These are phyloP conservation scores for Penicillium waksmanii DNA, from an alignment of 495 filamentous ascomycete genomes.

Conservation along the genomic window DNA sequence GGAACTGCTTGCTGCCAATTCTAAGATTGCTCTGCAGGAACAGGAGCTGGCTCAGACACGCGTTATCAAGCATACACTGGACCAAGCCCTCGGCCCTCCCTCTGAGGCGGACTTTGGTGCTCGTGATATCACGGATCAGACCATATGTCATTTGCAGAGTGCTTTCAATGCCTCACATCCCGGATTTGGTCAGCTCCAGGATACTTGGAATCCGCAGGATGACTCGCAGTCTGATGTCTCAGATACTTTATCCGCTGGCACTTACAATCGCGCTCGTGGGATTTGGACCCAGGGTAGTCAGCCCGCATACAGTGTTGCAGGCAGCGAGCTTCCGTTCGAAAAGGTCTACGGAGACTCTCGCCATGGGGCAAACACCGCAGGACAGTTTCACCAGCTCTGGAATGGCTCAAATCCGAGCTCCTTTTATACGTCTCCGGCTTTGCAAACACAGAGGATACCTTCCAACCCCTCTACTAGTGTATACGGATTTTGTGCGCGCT, in stretches of 20 bases:
- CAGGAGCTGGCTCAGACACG: conserved; percentile 82
- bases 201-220: conserved; percentile 66
- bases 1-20: conserved; percentile 78
- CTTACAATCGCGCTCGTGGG: conserved; percentile 62
- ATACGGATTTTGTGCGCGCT: conserved; percentile 35
- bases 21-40: conserved; percentile 79
- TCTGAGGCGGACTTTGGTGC: conserved; percentile 57
- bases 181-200: conserved; percentile 55
- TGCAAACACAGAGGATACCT: conserved; percentile 43
- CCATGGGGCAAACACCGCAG: conserved; percentile 24
- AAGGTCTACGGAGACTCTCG: conserved; percentile 34
- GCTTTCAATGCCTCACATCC: conserved; percentile 57
- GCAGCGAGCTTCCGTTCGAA: conserved; percentile 32
- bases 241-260: conserved; percentile 62
- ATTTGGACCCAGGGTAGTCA: conserved; percentile 60
- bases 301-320: conserved; percentile 28
- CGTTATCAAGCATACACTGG: conserved; percentile 72
- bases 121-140: conserved; percentile 56
- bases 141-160: conserved; percentile 55
- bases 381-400: conserved; percentile 42
- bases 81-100: conserved; percentile 69
- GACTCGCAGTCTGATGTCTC: conserved; percentile 67
- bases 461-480: conserved; percentile 42
- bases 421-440: conserved; percentile 23
- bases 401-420: conserved; percentile 25